phyloP scores from a whole-genome alignment of 1,284 basidiomycete genomes.

The Gyrodon tennesseensis region DNA sequence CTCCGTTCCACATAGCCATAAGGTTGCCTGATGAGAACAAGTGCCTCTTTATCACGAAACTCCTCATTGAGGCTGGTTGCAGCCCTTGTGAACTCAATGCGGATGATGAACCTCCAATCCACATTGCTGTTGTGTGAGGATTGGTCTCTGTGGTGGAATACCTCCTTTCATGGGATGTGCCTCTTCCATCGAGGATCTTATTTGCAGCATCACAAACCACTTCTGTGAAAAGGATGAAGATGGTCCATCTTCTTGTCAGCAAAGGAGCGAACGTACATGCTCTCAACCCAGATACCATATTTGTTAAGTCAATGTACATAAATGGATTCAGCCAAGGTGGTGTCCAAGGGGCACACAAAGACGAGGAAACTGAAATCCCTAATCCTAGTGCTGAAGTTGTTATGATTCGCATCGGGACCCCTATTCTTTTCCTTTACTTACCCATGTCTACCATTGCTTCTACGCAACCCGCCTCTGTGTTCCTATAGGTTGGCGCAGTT shows the following conservation, averaged over 20 bases:
- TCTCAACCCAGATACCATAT: not conserved
- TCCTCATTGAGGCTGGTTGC: constrained; percentile 18
- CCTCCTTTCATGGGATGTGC: constrained; percentile 5
- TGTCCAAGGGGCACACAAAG: too few relatives aligned
- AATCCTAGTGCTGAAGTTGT: too few relatives aligned
- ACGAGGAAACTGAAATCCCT: too few relatives aligned
- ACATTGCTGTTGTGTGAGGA: constrained; percentile 4
- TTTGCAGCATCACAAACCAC: constrained; percentile 4
- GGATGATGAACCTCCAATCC: constrained; percentile 7
- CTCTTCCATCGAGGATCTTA: constrained; percentile 13
- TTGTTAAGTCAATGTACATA: too few relatives aligned
- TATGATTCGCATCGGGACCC: too few relatives aligned
- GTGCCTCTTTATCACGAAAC: constrained; percentile 11
- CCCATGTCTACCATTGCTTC: too few relatives aligned
- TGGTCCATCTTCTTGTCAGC: constrained; percentile 12
- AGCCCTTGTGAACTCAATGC: not conserved
- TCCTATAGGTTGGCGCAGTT: too few relatives aligned
- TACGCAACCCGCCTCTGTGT: too few relatives aligned
- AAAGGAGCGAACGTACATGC: constrained; percentile 3
- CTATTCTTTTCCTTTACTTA: too few relatives aligned
- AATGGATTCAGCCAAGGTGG: too few relatives aligned
- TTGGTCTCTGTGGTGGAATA: constrained; percentile 22
- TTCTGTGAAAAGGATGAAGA: constrained; percentile 4
- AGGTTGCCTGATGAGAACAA: constrained; percentile 7
- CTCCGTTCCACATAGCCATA: constrained; percentile 12